A percentile compares a stretch with the other conserved stretches of the same genome.
These are phyloP conservation scores for Xylaria sp. DNA, from an alignment of 2,329 filamentous ascomycete species.

Conservation along the genomic window DNA sequence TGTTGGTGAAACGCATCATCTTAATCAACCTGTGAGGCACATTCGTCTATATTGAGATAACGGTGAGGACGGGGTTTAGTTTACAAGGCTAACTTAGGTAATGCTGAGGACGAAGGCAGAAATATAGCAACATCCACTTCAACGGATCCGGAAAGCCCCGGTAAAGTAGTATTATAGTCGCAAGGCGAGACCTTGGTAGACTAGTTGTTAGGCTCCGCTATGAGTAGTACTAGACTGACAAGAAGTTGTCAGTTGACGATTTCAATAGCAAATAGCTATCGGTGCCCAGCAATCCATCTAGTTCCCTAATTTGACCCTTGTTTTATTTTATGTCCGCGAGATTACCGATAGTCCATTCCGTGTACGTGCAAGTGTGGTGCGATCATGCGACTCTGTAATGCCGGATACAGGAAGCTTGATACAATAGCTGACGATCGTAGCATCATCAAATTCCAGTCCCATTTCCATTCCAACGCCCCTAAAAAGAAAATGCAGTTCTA, in stretches of 20 bases:
- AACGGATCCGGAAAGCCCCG: neutral
- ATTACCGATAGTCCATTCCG: constrained; percentile 13
- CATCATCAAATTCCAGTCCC: constrained; percentile 18
- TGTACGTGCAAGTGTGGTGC: constrained; percentile 15
- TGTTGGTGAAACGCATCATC: too few relatives aligned
- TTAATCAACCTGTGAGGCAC: too few relatives aligned
- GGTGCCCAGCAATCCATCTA: neutral
- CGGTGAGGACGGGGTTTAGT: too few relatives aligned
- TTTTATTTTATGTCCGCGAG: constrained; percentile 17
- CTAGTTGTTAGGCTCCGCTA: neutral
- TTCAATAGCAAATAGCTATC: constrained; percentile 15
- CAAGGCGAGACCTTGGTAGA: neutral
- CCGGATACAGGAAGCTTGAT: constrained; percentile 15
- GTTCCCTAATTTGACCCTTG: constrained; percentile 7
- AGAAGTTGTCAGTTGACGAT: neutral
- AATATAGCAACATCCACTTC: neutral
- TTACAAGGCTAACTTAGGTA: too few relatives aligned
- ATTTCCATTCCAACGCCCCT: constrained; percentile 26
- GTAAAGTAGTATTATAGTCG: constrained; percentile 11
- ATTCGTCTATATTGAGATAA: too few relatives aligned
- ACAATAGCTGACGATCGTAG: constrained; percentile 21
- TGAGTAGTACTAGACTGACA: neutral
- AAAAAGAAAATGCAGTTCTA: constrained; percentile 26
- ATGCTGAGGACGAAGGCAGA: neutral
- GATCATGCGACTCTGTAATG: constrained; percentile 15